Base-by-base conservation (phyloP, 2,329 filamentous ascomycete genomes). In the Cladosporium sp. region DNA sequence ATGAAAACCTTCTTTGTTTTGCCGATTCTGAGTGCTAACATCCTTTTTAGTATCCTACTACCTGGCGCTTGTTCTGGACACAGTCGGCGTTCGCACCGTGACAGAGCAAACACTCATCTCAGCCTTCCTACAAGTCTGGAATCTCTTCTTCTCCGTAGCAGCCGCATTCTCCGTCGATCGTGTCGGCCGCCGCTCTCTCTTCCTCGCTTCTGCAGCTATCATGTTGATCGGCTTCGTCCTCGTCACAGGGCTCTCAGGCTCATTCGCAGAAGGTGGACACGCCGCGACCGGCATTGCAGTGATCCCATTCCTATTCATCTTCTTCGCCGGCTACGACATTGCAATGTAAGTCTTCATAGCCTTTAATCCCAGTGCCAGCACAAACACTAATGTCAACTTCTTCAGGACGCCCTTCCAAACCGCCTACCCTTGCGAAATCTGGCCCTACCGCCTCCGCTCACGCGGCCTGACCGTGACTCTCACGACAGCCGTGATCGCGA, bases 291-390 rank as follows among this genome's bases (percentile, higher is more conserved):
- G 68, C 3, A 59, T 64, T 8, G 60, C 69, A 6, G 64, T 72
- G 32, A 59, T 83, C 19, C 76, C 84, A 63, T 84, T 82, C 65
- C 81, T 80, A 55, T 84, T 82, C 56, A 69, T 73, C 4, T 84
- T 82, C 62, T 74, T 73, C 7, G 78, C 80, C 3, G 71, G 69
- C 53, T 85, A 85, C 61, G 83, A 84, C 57, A 73, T 84, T 42
- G 82, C 56, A 5, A 49, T 58, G 54, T 58, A 52, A 53, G 52
- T 39, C 4, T 8, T n/a, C 12, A 18, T 30, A n/a, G n/a, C 11
- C 13, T 13, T 24, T 1, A 11, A 37, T n/a, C n/a, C n/a, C 22
- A 3, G 18, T 13, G 11, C 34, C n/a, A 17, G 18, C 18, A 4
- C 32, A 15, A 8, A 15, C 27, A 20, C 27, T 22, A 32, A 44